Evolutionary conservation across 768 basidiomycete species (phyloP).

Genomic region (Wakefieldia striispora): DNA sequence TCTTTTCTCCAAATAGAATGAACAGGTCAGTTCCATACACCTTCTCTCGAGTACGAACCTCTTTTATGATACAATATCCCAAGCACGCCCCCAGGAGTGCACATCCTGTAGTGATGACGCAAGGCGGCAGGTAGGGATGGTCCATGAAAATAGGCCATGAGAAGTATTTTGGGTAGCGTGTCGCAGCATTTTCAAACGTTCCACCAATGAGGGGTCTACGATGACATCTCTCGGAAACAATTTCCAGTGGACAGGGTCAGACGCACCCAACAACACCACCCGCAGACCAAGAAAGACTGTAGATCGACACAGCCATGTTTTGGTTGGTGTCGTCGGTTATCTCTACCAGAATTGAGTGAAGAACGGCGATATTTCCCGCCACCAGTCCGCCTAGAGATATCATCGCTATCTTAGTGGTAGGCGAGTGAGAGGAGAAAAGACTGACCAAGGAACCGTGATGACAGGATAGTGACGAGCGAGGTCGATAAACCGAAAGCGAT

Average conservation of each 20-base stretch:
- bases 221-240: not conserved
- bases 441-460: slow-evolving; percentile 6
- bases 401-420: not conserved
- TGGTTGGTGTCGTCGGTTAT: slow-evolving; percentile 15
- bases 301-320: slow-evolving; percentile 10
- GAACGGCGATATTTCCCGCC: slow-evolving; percentile 7
- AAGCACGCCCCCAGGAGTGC: not conserved
- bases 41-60: slow-evolving; percentile 2
- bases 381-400: slow-evolving; percentile 6
- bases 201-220: slow-evolving; percentile 9
- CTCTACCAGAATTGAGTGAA: slow-evolving; percentile 10
- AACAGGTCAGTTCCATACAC: not conserved
- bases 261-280: slow-evolving; percentile 4
- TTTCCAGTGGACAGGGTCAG: not conserved
- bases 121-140: slow-evolving; percentile 7
- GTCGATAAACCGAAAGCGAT: slow-evolving; percentile 11
- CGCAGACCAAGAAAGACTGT: slow-evolving; percentile 8
- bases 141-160: slow-evolving; percentile 9
- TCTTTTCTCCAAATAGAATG: not conserved
- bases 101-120: slow-evolving; percentile 1
- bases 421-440: not conserved
- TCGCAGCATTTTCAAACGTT: slow-evolving; percentile 6
- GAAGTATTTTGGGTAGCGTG: slow-evolving; percentile 6
- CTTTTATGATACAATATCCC: slow-evolving; percentile 4
- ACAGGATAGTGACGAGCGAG: slow-evolving; percentile 4